Conservation (phyloP, 371 early-diverging fungal species). For the Paraphysoderma sedebokerense region DNA sequence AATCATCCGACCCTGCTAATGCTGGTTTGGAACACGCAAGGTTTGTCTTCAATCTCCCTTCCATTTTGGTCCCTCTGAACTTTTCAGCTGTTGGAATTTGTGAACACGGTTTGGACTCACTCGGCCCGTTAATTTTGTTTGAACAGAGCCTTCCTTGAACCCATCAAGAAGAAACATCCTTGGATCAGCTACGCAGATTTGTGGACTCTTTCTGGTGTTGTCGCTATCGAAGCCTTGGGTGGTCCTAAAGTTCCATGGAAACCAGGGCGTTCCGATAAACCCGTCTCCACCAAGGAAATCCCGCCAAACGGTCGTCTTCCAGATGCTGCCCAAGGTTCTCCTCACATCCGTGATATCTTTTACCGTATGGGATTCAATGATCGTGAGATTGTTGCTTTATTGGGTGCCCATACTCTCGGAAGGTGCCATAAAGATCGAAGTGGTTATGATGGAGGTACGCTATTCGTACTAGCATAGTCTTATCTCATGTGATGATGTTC, state of each 20-base stretch:
- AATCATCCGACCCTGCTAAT: constrained; percentile 68
- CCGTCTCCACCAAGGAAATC: constrained; percentile 18
- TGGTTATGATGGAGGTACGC: constrained; percentile 65
- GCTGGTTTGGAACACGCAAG: constrained; percentile 70
- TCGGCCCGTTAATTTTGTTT: constrained; percentile 2
- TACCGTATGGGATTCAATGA: constrained; percentile 92
- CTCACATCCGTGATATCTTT: constrained; percentile 64
- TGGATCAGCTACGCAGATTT: constrained; percentile 77
- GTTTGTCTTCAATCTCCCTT: constrained; percentile 14
- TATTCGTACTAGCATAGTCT: too few species aligned
- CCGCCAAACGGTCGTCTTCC: constrained; percentile 87
- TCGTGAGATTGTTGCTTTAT: constrained; percentile 82
- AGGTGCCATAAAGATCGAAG: constrained; percentile 78
- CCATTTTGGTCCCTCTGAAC: too few species aligned
- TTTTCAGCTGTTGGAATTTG: constrained; percentile 4
- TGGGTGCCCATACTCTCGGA: constrained; percentile 92
- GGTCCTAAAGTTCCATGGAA: constrained; percentile 8
- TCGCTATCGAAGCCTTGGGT: constrained; percentile 68
- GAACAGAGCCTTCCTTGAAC: constrained; percentile 40
- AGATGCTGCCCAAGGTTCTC: constrained; percentile 57
- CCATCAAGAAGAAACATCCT: constrained; percentile 67
- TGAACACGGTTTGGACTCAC: too few species aligned
- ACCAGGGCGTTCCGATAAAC: constrained; percentile 50
- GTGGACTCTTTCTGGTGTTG: constrained; percentile 85
- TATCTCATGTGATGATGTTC: too few species aligned